phyloP scores from a whole-genome alignment of 2,329 filamentous ascomycete species.

The Pseudogymnoascus sp. region DNA sequence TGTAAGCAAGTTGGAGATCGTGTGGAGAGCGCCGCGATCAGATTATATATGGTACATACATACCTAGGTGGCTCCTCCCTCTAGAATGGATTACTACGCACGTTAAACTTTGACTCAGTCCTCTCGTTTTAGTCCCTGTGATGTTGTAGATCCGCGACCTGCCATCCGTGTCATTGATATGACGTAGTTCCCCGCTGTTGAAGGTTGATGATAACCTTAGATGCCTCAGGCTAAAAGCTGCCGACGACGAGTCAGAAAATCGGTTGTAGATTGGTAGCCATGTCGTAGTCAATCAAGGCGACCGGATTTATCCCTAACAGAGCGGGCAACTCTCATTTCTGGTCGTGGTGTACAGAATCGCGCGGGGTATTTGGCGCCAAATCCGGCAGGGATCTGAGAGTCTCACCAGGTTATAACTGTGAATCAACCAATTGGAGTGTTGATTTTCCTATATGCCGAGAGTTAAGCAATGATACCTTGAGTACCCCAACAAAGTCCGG shows the following conservation, averaged over 20 bases:
- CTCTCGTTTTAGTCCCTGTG: neutral
- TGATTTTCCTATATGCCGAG: neutral
- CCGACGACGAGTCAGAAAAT: too few relatives aligned
- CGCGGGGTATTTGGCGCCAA: neutral
- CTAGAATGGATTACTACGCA: neutral
- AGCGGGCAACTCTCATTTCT: too few relatives aligned
- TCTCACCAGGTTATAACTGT: neutral
- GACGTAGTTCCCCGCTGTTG: neutral
- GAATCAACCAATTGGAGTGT: neutral
- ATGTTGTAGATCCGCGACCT: neutral
- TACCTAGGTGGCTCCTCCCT: neutral
- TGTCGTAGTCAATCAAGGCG: too few relatives aligned
- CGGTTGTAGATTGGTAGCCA: too few relatives aligned
- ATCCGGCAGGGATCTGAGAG: neutral
- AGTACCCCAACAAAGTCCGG: too few relatives aligned
- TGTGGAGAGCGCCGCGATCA: neutral
- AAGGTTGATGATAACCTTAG: too few relatives aligned
- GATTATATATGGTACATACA: neutral
- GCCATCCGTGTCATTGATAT: neutral
- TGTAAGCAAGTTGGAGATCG: neutral
- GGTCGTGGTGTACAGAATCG: neutral
- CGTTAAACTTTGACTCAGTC: neutral
- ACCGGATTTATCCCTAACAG: too few relatives aligned
- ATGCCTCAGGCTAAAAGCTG: too few relatives aligned
- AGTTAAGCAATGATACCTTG: too few relatives aligned